Evolutionary conservation across 345 rosid genomes (phyloP).

Genomic region (Arabidopsis thaliana): TAIR10.1 NC_003074.8:2958501-2959000

Average conservation of each 20-base stretch:
- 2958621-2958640: slow-evolving; percentile 54
- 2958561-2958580: no score
- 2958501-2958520: not conserved
- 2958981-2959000: slow-evolving; percentile 71
- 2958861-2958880: slow-evolving; percentile 45
- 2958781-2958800: not conserved
- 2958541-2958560: no score
- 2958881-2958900: slow-evolving; percentile 44
- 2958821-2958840: slow-evolving; percentile 45
- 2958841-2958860: slow-evolving; percentile 13
- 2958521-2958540: no score
- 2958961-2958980: slow-evolving; percentile 73
- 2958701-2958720: slow-evolving; percentile 65
- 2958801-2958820: slow-evolving; percentile 31
- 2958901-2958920: slow-evolving; percentile 37
- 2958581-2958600: slow-evolving; percentile 30
- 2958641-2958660: slow-evolving; percentile 35
- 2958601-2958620: slow-evolving; percentile 51
- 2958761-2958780: slow-evolving; percentile 12
- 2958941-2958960: slow-evolving; percentile 53
- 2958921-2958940: slow-evolving; percentile 20
- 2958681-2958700: slow-evolving; percentile 50
- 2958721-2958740: slow-evolving; percentile 47
- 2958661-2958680: not conserved
- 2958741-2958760: slow-evolving; percentile 37